Base-by-base conservation (phyloP, 495 filamentous ascomycete genomes). In the Podospora didyma region DNA sequence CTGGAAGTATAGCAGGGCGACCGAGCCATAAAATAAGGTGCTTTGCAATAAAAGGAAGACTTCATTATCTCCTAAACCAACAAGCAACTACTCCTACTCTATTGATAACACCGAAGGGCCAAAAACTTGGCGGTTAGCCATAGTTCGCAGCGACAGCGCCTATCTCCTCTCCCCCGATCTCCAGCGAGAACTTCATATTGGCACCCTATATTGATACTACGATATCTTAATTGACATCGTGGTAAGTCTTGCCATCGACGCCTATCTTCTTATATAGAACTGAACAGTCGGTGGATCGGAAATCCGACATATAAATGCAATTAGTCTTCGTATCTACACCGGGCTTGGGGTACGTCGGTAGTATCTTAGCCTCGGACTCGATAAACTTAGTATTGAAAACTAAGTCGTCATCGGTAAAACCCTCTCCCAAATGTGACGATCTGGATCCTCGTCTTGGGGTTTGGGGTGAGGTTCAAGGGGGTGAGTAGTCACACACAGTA, bases 61-160 rank as follows among this genome's bases (percentile, higher is more conserved):
- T n/a, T n/a, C n/a, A n/a, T n/a, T n/a, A n/a, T n/a, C n/a, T n/a
- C n/a, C n/a, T n/a, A n/a, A n/a, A n/a, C n/a, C n/a, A n/a, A n/a
- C n/a, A n/a, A n/a, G n/a, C n/a, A n/a, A n/a, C n/a, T n/a, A n/a
- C n/a, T n/a, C n/a, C n/a, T n/a, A n/a, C n/a, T n/a, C n/a, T n/a
- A n/a, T n/a, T n/a, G n/a, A n/a, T n/a, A n/a, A n/a, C n/a, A n/a
- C n/a, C n/a, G n/a, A n/a, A n/a, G n/a, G n/a, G n/a, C n/a, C n/a
- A n/a, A n/a, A n/a, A n/a, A n/a, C n/a, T n/a, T n/a, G n/a, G n/a
- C n/a, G n/a, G 26, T 31, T 31, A 31, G 26, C 26, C 26, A 31
- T 31, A 31, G 26, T 31, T 31, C 4, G 26, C 26, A 3, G 9
- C 26, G 26, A 31, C 45, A 47, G 45, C 21, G 66, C 61, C 41